Percentiles rank a stretch among this genome's conserved stretches.
Conservation (phyloP, 148 eudicot species). For the Oxyria digyna region DNA sequence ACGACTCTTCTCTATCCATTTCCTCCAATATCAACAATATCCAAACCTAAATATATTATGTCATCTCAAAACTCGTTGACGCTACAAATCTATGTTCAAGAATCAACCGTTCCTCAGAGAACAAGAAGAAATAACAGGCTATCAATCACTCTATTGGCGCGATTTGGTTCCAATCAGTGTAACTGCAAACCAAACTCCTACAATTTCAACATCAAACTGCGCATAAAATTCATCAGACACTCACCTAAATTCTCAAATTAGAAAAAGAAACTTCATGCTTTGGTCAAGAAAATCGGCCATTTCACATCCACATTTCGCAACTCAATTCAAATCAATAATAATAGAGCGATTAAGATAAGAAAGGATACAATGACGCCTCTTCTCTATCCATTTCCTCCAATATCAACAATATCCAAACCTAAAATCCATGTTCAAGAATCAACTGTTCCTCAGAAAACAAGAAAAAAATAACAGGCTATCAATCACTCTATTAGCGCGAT, state of each 20-base stretch:
- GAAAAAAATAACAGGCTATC: not conserved
- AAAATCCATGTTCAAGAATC: not conserved
- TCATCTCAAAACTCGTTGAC: not conserved
- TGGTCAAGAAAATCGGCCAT: not conserved
- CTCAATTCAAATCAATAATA: not conserved
- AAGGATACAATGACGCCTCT: conserved; percentile 18
- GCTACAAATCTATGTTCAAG: not conserved
- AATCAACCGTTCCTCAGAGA: not conserved
- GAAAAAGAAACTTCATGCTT: not conserved
- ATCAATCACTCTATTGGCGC: not conserved
- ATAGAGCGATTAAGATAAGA: not conserved
- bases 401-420: not conserved
- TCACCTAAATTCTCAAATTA: not conserved
- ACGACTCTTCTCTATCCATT: conserved; percentile 40
- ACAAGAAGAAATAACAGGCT: not conserved
- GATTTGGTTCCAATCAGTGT: not conserved
- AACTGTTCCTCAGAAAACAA: not conserved
- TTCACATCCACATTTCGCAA: not conserved
- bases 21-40: conserved; percentile 1
- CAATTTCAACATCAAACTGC: not conserved
- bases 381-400: conserved; percentile 40
- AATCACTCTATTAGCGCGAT: not conserved
- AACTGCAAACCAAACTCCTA: conserved; percentile 1
- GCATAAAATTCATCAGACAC: not conserved
- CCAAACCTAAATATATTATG: not conserved